phyloP scores from a whole-genome alignment of 495 filamentous ascomycete genomes.

The Copromyces sp. region DNA sequence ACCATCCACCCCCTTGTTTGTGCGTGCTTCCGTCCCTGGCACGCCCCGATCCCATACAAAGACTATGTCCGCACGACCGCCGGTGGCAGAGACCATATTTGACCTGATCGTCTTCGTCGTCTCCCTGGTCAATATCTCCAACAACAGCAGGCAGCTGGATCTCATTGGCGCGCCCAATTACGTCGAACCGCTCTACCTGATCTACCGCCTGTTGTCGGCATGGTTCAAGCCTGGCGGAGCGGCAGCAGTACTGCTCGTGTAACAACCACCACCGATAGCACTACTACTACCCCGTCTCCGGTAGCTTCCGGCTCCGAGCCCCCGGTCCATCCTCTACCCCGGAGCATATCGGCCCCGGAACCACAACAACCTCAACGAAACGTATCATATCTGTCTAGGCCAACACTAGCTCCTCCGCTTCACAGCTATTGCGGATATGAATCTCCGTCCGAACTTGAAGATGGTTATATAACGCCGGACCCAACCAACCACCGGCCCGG shows the following conservation, averaged over 20 bases:
- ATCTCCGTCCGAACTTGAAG: slow-evolving; percentile 8
- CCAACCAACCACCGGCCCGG: not conserved
- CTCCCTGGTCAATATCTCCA: slow-evolving; percentile 9
- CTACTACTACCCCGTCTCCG: not conserved
- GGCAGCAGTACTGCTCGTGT: slow-evolving; percentile 69
- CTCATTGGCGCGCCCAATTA: slow-evolving; percentile 4
- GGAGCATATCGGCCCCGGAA: not conserved
- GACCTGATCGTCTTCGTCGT: slow-evolving; percentile 11
- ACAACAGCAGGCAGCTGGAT: slow-evolving; percentile 4
- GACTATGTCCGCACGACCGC: not conserved
- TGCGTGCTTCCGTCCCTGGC: not conserved
- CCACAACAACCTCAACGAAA: not conserved
- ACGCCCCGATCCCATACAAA: not conserved
- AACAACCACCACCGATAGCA: slow-evolving; percentile 41
- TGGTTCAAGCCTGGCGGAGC: slow-evolving; percentile 64
- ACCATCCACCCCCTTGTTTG: not conserved
- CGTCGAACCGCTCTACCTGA: slow-evolving; percentile 2
- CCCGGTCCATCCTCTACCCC: not conserved
- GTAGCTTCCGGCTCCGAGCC: not conserved
- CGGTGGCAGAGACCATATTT: slow-evolving; percentile 8
- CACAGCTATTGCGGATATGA: slow-evolving; percentile 1
- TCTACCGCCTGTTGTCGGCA: slow-evolving; percentile 7
- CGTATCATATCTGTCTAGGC: not conserved
- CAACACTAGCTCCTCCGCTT: not conserved
- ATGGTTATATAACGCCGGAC: not conserved